Evolutionary conservation across 805 yeast genomes (phyloP), one percentile per base, ranked within the genome.

Genomic region (Starmerella cellae): DNA sequence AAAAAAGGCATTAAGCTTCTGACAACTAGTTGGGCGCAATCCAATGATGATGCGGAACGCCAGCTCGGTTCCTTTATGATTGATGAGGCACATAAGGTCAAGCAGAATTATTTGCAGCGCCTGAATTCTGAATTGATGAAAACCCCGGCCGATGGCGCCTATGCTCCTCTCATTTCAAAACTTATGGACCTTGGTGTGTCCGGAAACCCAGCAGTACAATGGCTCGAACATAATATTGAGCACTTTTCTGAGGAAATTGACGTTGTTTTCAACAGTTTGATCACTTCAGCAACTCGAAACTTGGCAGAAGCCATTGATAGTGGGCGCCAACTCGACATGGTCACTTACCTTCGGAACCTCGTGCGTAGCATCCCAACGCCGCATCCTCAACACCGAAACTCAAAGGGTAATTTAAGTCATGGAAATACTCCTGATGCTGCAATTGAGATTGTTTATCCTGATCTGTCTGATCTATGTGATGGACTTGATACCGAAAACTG

Each of bases 191-290:
- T 81, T 27, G 79, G 77, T n/a, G 68, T 71, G 2, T 69, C 65
- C 36, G 77, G 73, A 43, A 78, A 75, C 55, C 88, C 88, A 4
- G 71, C 79, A 5, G 56, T 67, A 19, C 74, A 70, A 41, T 80
- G 84, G 75, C 67, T 80, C 23, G 62, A 68, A 33, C 60, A 70
- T 17, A 78, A 71, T 52, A 66, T 68, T 36, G 61, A 63, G 20
- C 56, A 56, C 17, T 64, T 74, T 45, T 56, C 60, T 6, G 48
- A 50, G 46, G 43, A 54, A 41, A 20, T 54, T 49, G 13, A 48
- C 41, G 47, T 31, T 2, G 18, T 32, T 17, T 44, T 46, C 42
- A 35, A 40, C 22, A 27, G 18, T 26, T 34, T 46, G 17, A n/a
- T 14, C 8, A 26, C 42, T 3, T 37, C 41, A 26, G 37, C 44